Percentiles rank a stretch among this genome's conserved stretches.
These are phyloP conservation scores for Eucalyptus microcorys DNA, from an alignment of 345 rosid species.

Conservation along the genomic window DNA sequence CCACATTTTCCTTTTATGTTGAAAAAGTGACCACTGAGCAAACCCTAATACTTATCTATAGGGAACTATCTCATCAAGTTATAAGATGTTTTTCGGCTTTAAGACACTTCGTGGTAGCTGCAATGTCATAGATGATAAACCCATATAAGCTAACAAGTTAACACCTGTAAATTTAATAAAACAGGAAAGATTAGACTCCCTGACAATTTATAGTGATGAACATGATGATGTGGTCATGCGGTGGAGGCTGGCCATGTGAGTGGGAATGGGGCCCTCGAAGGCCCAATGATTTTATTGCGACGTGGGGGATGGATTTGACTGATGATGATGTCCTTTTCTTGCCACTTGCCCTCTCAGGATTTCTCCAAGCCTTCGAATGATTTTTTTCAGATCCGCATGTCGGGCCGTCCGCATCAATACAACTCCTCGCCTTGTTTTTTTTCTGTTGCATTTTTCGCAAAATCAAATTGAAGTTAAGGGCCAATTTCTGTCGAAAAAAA, in stretches of 20 bases:
- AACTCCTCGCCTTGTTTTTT: not conserved
- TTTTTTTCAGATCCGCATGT: not conserved
- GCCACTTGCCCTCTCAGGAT: not conserved
- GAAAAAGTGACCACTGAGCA: rapidly evolving
- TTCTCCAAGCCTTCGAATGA: not conserved
- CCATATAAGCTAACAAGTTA: not conserved
- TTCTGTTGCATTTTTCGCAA: too few relatives aligned
- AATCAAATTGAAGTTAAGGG: too few relatives aligned
- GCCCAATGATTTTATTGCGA: not conserved
- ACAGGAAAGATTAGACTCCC: not conserved
- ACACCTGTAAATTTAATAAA: not conserved
- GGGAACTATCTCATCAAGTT: rapidly evolving
- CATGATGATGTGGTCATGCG: not conserved
- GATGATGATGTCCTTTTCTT: not conserved
- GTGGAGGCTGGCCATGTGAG: not conserved
- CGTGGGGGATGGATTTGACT: not conserved
- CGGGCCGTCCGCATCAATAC: not conserved
- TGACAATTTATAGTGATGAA: not conserved
- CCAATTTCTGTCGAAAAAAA: too few relatives aligned
- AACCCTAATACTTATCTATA: rapidly evolving
- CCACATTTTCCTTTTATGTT: rapidly evolving
- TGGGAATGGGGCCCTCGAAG: not conserved
- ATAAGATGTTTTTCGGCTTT: not conserved
- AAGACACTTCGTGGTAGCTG: rapidly evolving
- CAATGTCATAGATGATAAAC: not conserved